Conservation (phyloP, 1,139 yeast species). For the Candida pseudoviswanathii region DNA sequence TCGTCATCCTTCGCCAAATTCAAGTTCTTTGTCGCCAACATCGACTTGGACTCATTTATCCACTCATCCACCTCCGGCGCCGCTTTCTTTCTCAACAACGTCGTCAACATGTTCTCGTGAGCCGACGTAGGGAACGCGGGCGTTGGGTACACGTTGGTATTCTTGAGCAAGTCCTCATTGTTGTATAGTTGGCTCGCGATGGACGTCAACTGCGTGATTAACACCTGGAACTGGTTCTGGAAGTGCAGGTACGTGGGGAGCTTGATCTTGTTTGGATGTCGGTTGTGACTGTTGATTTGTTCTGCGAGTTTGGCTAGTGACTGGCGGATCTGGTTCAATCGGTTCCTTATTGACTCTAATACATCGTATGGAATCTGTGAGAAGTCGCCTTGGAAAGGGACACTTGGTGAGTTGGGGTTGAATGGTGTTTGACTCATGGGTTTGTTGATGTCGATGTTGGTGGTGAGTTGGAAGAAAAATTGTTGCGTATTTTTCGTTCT, state of each 20-base stretch:
- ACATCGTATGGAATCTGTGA: constrained; percentile 41
- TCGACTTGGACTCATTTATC: constrained; percentile 59
- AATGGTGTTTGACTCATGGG: constrained; percentile 17
- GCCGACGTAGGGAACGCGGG: constrained; percentile 83
- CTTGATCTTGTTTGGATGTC: constrained; percentile 40
- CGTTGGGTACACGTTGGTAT: constrained; percentile 80
- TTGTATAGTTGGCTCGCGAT: constrained; percentile 67
- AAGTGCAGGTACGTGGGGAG: constrained; percentile 45
- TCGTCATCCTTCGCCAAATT: constrained; percentile 48
- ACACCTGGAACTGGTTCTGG: constrained; percentile 82
- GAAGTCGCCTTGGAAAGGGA: constrained; percentile 18
- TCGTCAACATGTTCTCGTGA: constrained; percentile 79
- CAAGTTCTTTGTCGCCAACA: constrained; percentile 18
- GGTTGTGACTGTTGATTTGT: constrained; percentile 42
- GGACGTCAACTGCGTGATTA: constrained; percentile 78
- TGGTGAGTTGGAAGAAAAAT: background rate
- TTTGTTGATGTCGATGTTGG: background rate
- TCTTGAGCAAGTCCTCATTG: constrained; percentile 58
- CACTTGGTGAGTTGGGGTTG: constrained; percentile 10
- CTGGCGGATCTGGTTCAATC: constrained; percentile 47
- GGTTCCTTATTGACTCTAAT: constrained; percentile 44
- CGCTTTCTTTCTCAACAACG: constrained; percentile 81
- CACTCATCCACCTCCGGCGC: constrained; percentile 90
- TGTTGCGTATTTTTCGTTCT: no score
- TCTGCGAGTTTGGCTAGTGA: constrained; percentile 47